phyloP scores from a whole-genome alignment of 2,329 filamentous ascomycete species.

The Colletotrichum australisinense region DNA sequence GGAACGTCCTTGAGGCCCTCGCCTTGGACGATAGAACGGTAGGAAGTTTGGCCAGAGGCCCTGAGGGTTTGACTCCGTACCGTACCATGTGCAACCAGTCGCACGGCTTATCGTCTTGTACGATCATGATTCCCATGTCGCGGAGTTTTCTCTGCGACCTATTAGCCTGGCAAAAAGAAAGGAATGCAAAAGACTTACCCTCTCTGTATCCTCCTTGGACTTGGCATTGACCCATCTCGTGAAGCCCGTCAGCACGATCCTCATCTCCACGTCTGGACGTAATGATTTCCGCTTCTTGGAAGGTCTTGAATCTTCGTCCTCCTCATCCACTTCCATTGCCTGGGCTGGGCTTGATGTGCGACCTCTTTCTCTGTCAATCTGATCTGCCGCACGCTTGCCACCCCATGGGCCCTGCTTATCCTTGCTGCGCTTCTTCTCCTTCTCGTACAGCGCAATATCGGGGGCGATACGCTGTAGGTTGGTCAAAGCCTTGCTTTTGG shows the following conservation, averaged over 20 bases:
- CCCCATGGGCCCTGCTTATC: conserved; percentile 65
- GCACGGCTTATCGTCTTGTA: conserved; percentile 79
- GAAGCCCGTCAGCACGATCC: conserved; percentile 86
- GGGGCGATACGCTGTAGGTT: conserved; percentile 81
- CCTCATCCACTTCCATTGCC: conserved; percentile 48
- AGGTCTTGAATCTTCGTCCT: conserved; percentile 60
- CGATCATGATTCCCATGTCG: conserved; percentile 83
- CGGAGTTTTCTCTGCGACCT: conserved; percentile 79
- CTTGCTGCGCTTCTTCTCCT: conserved; percentile 84
- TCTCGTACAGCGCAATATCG: conserved; percentile 91
- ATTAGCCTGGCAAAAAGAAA: conserved; percentile 36
- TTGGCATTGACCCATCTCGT: conserved; percentile 81
- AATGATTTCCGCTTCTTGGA: conserved; percentile 72
- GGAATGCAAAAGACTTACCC: conserved; percentile 64
- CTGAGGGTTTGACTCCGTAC: too few relatives aligned
- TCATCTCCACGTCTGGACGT: conserved; percentile 75
- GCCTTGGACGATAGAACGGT: conserved; percentile 80
- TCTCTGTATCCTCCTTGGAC: conserved; percentile 82
- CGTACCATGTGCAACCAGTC: too few relatives aligned
- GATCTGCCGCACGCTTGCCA: conserved; percentile 71
- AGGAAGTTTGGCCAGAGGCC: too few relatives aligned
- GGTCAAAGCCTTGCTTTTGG: conserved; percentile 86
- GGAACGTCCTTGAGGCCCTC: too few relatives aligned
- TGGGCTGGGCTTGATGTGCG: conserved; percentile 35
- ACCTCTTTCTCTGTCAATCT: conserved; percentile 59